phyloP scores from a whole-genome alignment of 768 basidiomycete species.

The Naganishia friedmannii region DNA sequence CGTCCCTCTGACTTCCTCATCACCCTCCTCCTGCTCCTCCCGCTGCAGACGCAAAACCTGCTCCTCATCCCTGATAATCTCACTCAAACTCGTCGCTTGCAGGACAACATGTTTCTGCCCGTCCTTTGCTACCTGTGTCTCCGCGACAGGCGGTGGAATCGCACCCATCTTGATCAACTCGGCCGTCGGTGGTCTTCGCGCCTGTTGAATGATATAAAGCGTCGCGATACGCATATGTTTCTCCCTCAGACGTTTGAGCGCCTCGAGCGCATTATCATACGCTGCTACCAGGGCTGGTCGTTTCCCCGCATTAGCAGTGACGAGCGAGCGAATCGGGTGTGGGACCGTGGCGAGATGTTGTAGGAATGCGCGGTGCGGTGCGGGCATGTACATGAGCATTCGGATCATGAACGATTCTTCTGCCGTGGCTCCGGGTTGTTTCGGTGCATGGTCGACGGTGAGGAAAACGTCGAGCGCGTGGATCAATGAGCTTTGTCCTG shows the following conservation, averaged over 20 bases:
- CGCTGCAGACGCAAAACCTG: constrained; percentile 4
- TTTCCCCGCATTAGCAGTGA: constrained; percentile 45
- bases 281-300: constrained; percentile 52
- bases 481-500: constrained; percentile 90
- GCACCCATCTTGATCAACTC: constrained; percentile 43
- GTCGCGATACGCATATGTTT: constrained; percentile 84
- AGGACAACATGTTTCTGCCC: constrained; percentile 25
- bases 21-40: constrained; percentile 29
- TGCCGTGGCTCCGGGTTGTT: constrained; percentile 28
- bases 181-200: constrained; percentile 54
- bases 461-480: constrained; percentile 52
- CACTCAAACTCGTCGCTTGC: constrained; percentile 13
- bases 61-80: constrained; percentile 32
- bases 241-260: constrained; percentile 79
- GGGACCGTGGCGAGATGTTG: constrained; percentile 66
- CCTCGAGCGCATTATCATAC: constrained; percentile 73
- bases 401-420: constrained; percentile 72
- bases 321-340: constrained; percentile 65
- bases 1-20: constrained; percentile 69
- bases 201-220: constrained; percentile 82
- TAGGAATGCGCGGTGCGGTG: constrained; percentile 71
- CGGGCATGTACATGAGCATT: constrained; percentile 90
- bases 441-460: constrained; percentile 55
- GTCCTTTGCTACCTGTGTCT: constrained; percentile 16
- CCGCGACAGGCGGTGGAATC: constrained; percentile 27